These are phyloP conservation scores for Paramecium primaurelia DNA, from an alignment of 73 alveolate genomes.

Conservation along the genomic window DNA sequence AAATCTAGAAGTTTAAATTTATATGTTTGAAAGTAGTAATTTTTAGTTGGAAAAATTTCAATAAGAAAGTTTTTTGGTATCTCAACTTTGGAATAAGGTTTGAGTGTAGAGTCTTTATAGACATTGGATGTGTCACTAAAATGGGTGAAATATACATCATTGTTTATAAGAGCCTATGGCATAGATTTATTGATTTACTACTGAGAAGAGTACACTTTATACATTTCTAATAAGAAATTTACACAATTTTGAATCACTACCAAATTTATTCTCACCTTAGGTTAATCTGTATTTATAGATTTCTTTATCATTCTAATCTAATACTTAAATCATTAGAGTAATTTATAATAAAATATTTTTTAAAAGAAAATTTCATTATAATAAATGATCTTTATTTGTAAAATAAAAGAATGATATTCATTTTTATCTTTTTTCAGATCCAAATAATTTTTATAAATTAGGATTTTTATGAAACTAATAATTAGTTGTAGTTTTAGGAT, in stretches of 20 bases:
- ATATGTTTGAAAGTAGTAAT: not conserved
- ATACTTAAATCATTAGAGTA: not conserved
- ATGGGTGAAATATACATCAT: slow-evolving; percentile 15
- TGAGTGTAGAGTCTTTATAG: not conserved
- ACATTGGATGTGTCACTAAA: not conserved
- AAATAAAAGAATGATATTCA: not conserved
- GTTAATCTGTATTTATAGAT: not conserved
- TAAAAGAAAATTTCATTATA: not conserved
- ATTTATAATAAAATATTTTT: not conserved
- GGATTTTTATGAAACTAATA: not conserved
- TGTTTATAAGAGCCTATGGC: not conserved
- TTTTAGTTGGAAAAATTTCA: not conserved
- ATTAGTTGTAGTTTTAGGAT: not conserved
- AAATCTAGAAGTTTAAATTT: not conserved
- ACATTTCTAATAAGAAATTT: not conserved
- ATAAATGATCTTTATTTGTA: not conserved
- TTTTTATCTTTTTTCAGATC: not conserved
- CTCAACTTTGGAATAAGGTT: not conserved
- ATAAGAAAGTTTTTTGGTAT: slow-evolving; percentile 16
- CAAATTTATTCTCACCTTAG: slow-evolving; percentile 10
- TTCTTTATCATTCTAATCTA: slow-evolving; percentile 1
- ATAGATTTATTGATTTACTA: not conserved
- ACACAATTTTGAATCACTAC: not conserved
- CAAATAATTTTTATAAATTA: not conserved
- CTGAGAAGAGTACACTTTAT: not conserved